phyloP scores from a whole-genome alignment of 2,329 filamentous ascomycete species.

The Aspergillus versicolor region DNA sequence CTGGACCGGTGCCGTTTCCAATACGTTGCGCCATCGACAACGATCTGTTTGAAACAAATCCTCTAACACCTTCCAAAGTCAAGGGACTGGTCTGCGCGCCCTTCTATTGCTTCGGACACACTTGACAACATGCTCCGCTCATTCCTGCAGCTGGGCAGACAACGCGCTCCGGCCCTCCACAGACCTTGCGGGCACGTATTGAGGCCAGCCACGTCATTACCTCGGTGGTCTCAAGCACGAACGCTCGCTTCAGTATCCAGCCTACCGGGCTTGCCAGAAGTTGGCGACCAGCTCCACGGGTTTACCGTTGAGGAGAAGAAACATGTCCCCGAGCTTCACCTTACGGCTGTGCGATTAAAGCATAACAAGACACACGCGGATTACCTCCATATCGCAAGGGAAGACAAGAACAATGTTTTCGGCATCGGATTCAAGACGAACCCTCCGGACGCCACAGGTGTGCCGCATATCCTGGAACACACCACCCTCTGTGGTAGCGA shows the following conservation, averaged over 20 bases:
- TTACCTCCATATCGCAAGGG: conserved; percentile 89
- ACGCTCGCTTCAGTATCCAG: conserved; percentile 62
- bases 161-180: conserved; percentile 23
- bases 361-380: conserved; percentile 96
- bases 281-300: conserved; percentile 85
- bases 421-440: conserved; percentile 99
- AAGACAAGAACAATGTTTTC: conserved; percentile 99
- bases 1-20: conserved; percentile 11
- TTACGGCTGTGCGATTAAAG: conserved; percentile 85
- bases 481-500: conserved; percentile 94
- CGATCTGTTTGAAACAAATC: neutral
- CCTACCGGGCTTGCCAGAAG: conserved; percentile 70
- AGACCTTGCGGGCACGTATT: conserved; percentile 22
- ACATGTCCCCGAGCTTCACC: conserved; percentile 88
- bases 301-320: conserved; percentile 89
- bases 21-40: conserved; percentile 3
- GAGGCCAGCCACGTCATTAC: conserved; percentile 16
- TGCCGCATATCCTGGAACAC: conserved; percentile 96
- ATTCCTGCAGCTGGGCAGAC: conserved; percentile 27
- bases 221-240: conserved; percentile 17
- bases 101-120: neutral
- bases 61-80: neutral
- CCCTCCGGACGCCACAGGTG: conserved; percentile 90
- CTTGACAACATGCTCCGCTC: conserved; percentile 33
- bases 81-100: neutral